Evolutionary conservation across 148 eudicot species (phyloP), one percentile per base, ranked within the genome.

Genomic region (Pouteria glomerata): DNA sequence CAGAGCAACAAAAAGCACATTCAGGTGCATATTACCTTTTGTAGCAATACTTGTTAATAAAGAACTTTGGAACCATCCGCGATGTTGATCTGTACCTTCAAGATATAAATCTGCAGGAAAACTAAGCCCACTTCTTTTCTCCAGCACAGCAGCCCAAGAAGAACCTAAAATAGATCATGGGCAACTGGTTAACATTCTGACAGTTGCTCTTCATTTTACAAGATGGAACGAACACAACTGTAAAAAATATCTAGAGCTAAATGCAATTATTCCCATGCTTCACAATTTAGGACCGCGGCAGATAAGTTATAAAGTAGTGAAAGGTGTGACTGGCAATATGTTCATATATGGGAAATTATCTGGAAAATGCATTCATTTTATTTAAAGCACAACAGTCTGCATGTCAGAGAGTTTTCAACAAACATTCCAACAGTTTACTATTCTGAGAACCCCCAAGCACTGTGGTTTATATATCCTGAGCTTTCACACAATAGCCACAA

Each of bases 11-110:
- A 34, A 55, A 31, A 66, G 53, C 55, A 15, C 0, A 18, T 23
- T 57, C 11, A 56, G 31, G 53, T 71, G 23, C 50, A 68, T 55
- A 35, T 34, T 81, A 86, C 93, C 93, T 72, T 84, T 96, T 12
- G 99, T 82, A 65, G 99, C 99, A 72, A 92, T 75, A 80, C 99
- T 92, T 48, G 99, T 96, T 65, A 96, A 76, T 63, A 96, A 73
- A 72, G 99, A 96, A 80, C 99, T 96, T 66, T 96, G 99, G 82
- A 96, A 96, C 99, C 99, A 96, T 52, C 99, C 99, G 42, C 99
- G 99, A 79, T 96, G 99, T 78, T 96, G 99, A 85, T 96, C 99
- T 51, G 99, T 85, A 57, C 99, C 99, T 86, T 96, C 99, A 55
- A 96, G 81, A 82, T 96, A 96, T 79, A 96, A 79, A 81, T 96